Conservation (phyloP, 257 asterid genomes). For the Capsicum pubescens region DNA sequence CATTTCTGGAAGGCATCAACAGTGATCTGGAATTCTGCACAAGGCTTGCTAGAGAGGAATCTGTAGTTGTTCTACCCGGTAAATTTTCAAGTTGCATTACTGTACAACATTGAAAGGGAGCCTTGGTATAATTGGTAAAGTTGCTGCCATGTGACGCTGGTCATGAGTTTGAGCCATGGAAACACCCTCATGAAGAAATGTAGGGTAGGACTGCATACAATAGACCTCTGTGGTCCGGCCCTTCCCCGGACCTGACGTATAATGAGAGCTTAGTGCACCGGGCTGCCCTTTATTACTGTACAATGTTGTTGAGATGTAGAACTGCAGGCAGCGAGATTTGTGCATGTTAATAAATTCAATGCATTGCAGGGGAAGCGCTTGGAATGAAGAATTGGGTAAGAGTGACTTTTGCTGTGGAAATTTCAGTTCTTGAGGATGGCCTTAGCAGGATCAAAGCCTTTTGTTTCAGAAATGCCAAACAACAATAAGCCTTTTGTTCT, state of each 20-base stretch:
- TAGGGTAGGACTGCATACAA: no score
- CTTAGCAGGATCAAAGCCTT: constrained; percentile 68
- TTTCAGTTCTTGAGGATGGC: constrained; percentile 56
- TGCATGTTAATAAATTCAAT: not conserved
- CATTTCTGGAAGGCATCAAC: constrained; percentile 47
- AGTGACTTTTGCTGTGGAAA: constrained; percentile 59
- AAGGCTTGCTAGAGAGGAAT: constrained; percentile 70
- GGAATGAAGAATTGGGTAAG: constrained; percentile 74
- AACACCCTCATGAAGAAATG: no score
- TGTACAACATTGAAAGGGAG: not conserved
- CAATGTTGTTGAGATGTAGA: not conserved
- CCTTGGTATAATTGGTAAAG: no score
- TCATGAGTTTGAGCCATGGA: no score
- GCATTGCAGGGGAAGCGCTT: constrained; percentile 53
- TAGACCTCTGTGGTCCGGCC: no score
- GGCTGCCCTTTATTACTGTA: not conserved
- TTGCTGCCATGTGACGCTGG: no score
- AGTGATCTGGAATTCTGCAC: constrained; percentile 66
- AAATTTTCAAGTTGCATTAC: not conserved
- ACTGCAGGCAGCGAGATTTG: not conserved
- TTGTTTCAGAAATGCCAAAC: constrained; percentile 56
- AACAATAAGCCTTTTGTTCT: not conserved
- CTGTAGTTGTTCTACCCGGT: constrained; percentile 71
- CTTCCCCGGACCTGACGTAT: no score
- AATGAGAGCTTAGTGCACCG: no score